These are phyloP conservation scores for Pyrus hybrid DNA, from an alignment of 331 rosid genomes.

Conservation along the genomic window DNA sequence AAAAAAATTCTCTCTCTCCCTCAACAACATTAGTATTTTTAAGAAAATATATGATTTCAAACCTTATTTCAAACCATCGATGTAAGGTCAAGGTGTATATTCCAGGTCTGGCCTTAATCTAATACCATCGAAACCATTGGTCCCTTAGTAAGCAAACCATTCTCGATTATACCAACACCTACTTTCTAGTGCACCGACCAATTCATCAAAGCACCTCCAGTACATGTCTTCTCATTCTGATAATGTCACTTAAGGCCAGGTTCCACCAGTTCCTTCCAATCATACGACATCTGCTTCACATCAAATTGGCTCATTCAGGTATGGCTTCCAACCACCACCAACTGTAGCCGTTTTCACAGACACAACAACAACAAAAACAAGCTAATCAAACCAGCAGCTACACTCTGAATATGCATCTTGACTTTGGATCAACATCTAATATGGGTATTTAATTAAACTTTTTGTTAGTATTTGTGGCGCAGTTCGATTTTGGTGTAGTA, in stretches of 20 bases:
- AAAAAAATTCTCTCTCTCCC: no score
- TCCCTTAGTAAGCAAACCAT: conserved; percentile 52
- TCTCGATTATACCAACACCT: conserved; percentile 59
- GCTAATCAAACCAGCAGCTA: conserved; percentile 40
- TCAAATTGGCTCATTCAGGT: conserved; percentile 26
- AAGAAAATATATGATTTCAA: no score
- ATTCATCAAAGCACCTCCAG: conserved; percentile 56
- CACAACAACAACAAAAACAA: conserved; percentile 56
- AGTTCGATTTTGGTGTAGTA: no score
- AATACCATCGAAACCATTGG: conserved; percentile 48
- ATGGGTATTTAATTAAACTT: no score
- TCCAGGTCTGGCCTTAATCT: conserved; percentile 59
- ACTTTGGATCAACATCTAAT: no score
- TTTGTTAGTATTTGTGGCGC: no score
- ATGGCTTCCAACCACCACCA: conserved; percentile 49
- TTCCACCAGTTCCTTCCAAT: conserved; percentile 41
- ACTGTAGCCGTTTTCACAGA: conserved; percentile 37
- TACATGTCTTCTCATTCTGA: conserved; percentile 56
- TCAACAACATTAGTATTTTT: no score
- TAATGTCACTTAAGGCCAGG: conserved; percentile 43
- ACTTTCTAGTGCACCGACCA: conserved; percentile 38
- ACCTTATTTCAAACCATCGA: conserved; percentile 32
- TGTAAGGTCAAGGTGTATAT: conserved; percentile 69
- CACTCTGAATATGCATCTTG: no score
- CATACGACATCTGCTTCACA: conserved; percentile 42